Conservation (phyloP, 208 protist genomes). For the Trypanosoma boissoni region DNA sequence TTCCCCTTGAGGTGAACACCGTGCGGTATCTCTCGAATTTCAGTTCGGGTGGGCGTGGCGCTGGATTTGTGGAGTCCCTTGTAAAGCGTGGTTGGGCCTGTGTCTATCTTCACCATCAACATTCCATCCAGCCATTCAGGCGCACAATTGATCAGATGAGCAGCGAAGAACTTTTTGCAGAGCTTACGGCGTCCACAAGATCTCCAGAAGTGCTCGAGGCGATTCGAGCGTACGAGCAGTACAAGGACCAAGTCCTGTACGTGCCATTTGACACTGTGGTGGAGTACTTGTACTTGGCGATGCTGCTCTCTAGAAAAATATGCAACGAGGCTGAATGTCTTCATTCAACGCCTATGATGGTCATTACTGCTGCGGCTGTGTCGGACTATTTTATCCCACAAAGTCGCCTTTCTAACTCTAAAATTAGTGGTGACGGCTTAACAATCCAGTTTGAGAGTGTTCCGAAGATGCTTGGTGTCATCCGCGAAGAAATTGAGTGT, state of each 20-base stretch:
- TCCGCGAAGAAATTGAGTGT: constrained; percentile 54
- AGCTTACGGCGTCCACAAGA: constrained; percentile 2
- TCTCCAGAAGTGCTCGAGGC: neutral
- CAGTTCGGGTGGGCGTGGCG: constrained; percentile 76
- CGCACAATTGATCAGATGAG: constrained; percentile 42
- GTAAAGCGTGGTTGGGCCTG: constrained; percentile 65
- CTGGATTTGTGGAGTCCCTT: constrained; percentile 57
- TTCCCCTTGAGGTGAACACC: constrained; percentile 79
- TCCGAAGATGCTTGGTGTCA: constrained; percentile 61
- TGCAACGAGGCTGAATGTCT: constrained; percentile 23
- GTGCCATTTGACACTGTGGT: constrained; percentile 73
- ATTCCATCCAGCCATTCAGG: constrained; percentile 54
- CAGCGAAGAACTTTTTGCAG: constrained; percentile 50
- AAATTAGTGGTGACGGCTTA: constrained; percentile 77
- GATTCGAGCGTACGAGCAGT: constrained; percentile 29
- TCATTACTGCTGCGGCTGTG: constrained; percentile 75
- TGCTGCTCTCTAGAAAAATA: constrained; percentile 36
- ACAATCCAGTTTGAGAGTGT: constrained; percentile 61
- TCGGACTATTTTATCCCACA: constrained; percentile 85
- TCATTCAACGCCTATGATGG: constrained; percentile 39
- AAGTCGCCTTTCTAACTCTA: constrained; percentile 42
- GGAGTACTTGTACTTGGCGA: constrained; percentile 78
- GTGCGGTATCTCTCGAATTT: constrained; percentile 88
- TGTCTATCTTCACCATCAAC: constrained; percentile 61
- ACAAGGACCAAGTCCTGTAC: constrained; percentile 35